These are phyloP conservation scores for Sporormia fimetaria DNA, from an alignment of 495 filamentous ascomycete genomes.

Conservation along the genomic window DNA sequence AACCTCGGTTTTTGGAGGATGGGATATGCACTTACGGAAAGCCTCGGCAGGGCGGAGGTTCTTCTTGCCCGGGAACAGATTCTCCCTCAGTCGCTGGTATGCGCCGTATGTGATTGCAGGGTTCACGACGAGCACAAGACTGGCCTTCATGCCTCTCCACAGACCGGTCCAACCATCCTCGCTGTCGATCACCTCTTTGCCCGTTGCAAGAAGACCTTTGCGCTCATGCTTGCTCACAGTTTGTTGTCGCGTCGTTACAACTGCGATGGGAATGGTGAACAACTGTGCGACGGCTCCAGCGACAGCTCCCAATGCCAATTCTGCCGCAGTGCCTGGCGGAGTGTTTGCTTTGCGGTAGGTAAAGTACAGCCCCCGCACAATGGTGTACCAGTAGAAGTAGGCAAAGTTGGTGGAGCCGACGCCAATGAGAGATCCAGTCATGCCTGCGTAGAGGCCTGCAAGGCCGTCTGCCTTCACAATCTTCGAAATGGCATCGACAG, in stretches of 20 bases:
- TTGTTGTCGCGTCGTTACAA: conserved; percentile 91
- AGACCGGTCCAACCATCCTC: conserved; percentile 85
- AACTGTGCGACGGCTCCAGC: conserved; percentile 88
- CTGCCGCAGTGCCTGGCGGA: conserved; percentile 68
- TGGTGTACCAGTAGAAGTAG: conserved; percentile 99
- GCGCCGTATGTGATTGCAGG: conserved; percentile 97
- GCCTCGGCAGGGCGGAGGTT: conserved; percentile 78
- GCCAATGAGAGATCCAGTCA: conserved; percentile 73
- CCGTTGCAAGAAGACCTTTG: conserved; percentile 83
- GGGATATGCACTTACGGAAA: conserved; percentile 54
- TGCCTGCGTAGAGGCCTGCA: conserved; percentile 75
- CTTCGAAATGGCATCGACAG: conserved; percentile 76
- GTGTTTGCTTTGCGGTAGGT: conserved; percentile 48
- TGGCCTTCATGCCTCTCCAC: conserved; percentile 93
- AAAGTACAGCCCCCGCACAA: conserved; percentile 74
- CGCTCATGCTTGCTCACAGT: conserved; percentile 74
- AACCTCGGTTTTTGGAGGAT: background rate
- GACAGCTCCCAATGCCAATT: conserved; percentile 77
- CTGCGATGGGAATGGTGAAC: conserved; percentile 91
- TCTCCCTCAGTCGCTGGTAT: conserved; percentile 78
- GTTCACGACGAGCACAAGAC: conserved; percentile 91
- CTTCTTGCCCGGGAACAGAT: conserved; percentile 64
- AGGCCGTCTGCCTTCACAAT: conserved; percentile 76
- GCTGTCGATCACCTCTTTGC: conserved; percentile 72
- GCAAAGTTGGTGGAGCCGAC: conserved; percentile 98